Conservation (phyloP, 345 rosid genomes). For the Citropsis articulata region DNA sequence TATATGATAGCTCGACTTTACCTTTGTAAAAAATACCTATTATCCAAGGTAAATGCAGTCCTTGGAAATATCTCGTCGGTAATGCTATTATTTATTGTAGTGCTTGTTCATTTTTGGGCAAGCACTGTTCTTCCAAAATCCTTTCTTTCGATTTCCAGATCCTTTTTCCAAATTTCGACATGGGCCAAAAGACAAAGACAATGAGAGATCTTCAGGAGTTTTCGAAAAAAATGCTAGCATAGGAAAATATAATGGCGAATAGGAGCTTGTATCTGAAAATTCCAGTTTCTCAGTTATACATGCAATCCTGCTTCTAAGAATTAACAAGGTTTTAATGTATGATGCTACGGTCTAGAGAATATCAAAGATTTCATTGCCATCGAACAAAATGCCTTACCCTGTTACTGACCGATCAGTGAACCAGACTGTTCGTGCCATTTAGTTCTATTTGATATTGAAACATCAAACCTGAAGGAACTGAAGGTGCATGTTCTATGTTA, state of each 20-base stretch:
- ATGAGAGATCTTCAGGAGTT: not conserved
- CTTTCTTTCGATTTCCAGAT: not conserved
- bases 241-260: slow-evolving; percentile 30
- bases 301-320: slow-evolving; percentile 53
- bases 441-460: slow-evolving; percentile 44
- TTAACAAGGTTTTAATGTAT: slow-evolving; percentile 58
- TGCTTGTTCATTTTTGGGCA: not conserved
- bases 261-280: slow-evolving; percentile 49
- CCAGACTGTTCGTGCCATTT: slow-evolving; percentile 74
- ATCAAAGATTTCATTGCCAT: slow-evolving; percentile 37
- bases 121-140: not conserved
- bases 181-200: not conserved
- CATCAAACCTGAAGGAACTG: slow-evolving; percentile 42
- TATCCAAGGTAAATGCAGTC: too few species aligned
- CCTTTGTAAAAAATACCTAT: too few species aligned
- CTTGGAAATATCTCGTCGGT: too few species aligned
- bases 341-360: slow-evolving; percentile 69
- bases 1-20: too few species aligned
- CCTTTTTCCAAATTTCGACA: not conserved
- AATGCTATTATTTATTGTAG: too few species aligned
- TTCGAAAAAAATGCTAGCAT: not conserved
- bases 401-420: slow-evolving; percentile 7
- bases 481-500: slow-evolving; percentile 25
- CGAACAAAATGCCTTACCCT: slow-evolving; percentile 34
- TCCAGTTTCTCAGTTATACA: slow-evolving; percentile 90